These are phyloP conservation scores for Panaeolus papilionaceus DNA, from an alignment of 768 basidiomycete species.

Conservation along the genomic window DNA sequence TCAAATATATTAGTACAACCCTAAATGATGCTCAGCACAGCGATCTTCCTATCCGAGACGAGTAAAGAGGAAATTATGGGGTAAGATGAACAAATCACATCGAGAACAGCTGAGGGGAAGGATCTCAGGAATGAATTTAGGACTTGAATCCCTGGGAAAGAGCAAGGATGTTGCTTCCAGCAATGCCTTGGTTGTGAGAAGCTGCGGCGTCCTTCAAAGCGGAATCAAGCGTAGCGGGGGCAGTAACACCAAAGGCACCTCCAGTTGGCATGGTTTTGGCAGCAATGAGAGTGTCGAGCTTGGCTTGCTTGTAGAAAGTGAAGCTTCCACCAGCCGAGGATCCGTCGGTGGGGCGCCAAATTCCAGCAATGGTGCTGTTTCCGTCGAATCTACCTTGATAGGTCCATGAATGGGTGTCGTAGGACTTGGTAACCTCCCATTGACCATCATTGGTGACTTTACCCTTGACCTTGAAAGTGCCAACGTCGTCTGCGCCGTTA, in stretches of 20 bases:
- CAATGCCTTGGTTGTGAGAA: background rate
- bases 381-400: slow-evolving; percentile 8
- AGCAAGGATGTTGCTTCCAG: background rate
- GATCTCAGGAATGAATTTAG: background rate
- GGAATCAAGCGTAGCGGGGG: background rate
- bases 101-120: background rate
- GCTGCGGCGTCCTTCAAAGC: background rate
- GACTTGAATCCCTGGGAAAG: background rate
- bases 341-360: background rate
- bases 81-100: background rate
- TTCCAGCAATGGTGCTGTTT: background rate
- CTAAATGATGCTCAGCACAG: background rate
- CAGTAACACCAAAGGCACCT: background rate
- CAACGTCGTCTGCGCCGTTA: background rate
- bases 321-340: background rate
- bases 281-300: background rate
- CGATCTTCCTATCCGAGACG: background rate
- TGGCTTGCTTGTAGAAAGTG: slow-evolving; percentile 3
- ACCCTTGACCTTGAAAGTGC: background rate
- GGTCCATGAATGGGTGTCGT: background rate
- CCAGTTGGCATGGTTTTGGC: slow-evolving; percentile 1
- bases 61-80: background rate
- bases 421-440: background rate
- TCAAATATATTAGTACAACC: slow-evolving; percentile 6
- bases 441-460: background rate